phyloP scores from a whole-genome alignment of 768 basidiomycete species.

The Rhodotorula paludigena region DNA sequence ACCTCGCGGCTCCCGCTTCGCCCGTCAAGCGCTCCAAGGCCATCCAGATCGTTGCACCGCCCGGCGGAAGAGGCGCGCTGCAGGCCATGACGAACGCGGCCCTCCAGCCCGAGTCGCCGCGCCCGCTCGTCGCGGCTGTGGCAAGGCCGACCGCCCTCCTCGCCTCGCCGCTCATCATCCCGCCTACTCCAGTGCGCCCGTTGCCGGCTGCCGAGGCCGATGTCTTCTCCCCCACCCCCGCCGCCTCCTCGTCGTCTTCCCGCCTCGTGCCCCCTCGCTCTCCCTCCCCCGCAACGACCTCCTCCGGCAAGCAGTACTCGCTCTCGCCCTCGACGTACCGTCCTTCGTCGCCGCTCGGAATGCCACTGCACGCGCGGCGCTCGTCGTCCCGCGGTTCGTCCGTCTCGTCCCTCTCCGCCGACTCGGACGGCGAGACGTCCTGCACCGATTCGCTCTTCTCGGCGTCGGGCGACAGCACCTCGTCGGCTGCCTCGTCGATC shows the following conservation, averaged over 20 bases:
- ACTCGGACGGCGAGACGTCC: conserved; percentile 22
- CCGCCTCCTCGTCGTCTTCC: neutral
- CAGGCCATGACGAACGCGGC: conserved; percentile 33
- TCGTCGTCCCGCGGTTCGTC: conserved; percentile 34
- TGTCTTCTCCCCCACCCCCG: conserved; percentile 36
- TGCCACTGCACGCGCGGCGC: conserved; percentile 17
- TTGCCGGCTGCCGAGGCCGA: conserved; percentile 20
- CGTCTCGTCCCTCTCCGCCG: conserved; percentile 22
- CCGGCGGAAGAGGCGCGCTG: conserved; percentile 21
- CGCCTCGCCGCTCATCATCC: conserved; percentile 36
- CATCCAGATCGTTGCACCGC: conserved; percentile 40
- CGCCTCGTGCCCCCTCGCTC: conserved; percentile 1
- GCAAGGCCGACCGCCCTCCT: conserved; percentile 19
- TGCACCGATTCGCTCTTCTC: conserved; percentile 34
- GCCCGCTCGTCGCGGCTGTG: neutral
- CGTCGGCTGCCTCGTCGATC: neutral
- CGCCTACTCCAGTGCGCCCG: conserved; percentile 27
- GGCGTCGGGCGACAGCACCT: conserved; percentile 17
- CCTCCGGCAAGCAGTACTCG: conserved; percentile 6
- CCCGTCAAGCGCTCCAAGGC: conserved; percentile 39
- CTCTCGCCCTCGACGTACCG: conserved; percentile 20
- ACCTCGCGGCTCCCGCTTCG: neutral
- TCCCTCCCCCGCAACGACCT: neutral
- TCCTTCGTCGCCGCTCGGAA: conserved; percentile 26
- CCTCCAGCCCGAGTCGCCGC: conserved; percentile 28